These are phyloP conservation scores for Sporisorium exsertum DNA, from an alignment of 1,284 basidiomycete genomes.

Conservation along the genomic window DNA sequence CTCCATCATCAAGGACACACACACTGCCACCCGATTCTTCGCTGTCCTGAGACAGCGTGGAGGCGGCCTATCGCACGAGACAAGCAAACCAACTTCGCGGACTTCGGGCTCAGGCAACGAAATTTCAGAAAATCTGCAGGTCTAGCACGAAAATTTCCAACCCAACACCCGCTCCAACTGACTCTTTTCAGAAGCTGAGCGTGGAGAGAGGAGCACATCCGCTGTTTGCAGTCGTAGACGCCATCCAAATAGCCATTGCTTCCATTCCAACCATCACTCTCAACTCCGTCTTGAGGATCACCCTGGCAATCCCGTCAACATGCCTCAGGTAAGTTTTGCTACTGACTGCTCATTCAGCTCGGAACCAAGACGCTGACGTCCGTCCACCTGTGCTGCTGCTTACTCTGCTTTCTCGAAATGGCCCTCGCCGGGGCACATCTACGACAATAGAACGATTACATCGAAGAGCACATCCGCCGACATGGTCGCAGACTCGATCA, in stretches of 20 bases:
- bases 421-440: conserved; percentile 2
- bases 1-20: not conserved
- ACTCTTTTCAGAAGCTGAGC: not conserved
- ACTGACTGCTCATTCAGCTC: not conserved
- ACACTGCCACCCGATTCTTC: not conserved
- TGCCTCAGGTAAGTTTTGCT: conserved; percentile 46
- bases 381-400: not conserved
- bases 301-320: conserved; percentile 22
- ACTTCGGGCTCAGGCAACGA: not conserved
- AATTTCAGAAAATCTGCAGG: conserved; percentile 9
- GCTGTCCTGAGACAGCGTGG: conserved; percentile 9
- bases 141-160: not conserved
- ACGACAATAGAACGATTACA: conserved; percentile 70
- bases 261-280: conserved; percentile 5
- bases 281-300: conserved; percentile 10
- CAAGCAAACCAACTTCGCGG: not conserved
- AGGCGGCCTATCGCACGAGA: conserved; percentile 14
- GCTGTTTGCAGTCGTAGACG: not conserved
- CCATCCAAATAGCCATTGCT: conserved; percentile 4
- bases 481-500: conserved; percentile 68
- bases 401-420: no score
- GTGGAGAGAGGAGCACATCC: conserved; percentile 7
- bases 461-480: conserved; percentile 70
- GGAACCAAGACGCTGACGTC: not conserved
- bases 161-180: not conserved